These are phyloP conservation scores for Leptographium lundbergii DNA, from an alignment of 2,329 filamentous ascomycete species.

Conservation along the genomic window DNA sequence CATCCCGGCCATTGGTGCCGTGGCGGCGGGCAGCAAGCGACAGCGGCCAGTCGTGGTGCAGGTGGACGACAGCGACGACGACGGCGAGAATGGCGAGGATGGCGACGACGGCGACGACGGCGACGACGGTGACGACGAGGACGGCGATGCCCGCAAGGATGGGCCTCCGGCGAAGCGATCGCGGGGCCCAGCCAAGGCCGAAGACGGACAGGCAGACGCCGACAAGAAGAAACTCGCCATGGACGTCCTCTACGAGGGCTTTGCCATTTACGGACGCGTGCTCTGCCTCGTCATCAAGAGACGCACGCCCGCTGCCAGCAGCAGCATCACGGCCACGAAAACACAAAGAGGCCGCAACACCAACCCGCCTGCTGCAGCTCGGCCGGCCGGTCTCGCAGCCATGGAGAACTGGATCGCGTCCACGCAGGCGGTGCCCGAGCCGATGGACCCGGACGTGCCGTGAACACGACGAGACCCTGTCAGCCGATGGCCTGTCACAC, in stretches of 20 bases:
- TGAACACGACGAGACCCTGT: too few species aligned
- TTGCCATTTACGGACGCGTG: slow-evolving; percentile 88
- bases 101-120: slow-evolving; percentile 17
- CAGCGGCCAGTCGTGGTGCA: slow-evolving; percentile 14
- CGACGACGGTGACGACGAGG: slow-evolving; percentile 19
- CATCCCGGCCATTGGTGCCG: slow-evolving; percentile 8
- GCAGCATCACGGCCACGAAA: slow-evolving; percentile 10
- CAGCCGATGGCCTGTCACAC: neutral
- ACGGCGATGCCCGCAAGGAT: slow-evolving; percentile 15
- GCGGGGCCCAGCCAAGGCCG: slow-evolving; percentile 22
- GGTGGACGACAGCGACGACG: slow-evolving; percentile 17
- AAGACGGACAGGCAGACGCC: slow-evolving; percentile 15
- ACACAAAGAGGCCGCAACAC: slow-evolving; percentile 14
- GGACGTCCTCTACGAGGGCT: slow-evolving; percentile 84
- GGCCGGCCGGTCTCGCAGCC: slow-evolving; percentile 46
- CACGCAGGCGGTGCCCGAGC: slow-evolving; percentile 48
- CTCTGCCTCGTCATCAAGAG: slow-evolving; percentile 81
- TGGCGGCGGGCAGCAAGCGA: slow-evolving; percentile 13
- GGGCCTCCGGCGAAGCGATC: slow-evolving; percentile 21
- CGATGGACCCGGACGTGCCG: neutral
- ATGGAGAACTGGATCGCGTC: slow-evolving; percentile 81
- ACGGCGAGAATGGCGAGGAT: slow-evolving; percentile 13
- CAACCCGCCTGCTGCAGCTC: neutral
- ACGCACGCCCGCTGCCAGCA: slow-evolving; percentile 32
- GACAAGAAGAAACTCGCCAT: slow-evolving; percentile 73